Percentiles rank a stretch among this genome's conserved stretches.
Evolutionary conservation across 73 alveolate genomes (phyloP).

Genomic region (Durusdinium trenchii): DNA sequence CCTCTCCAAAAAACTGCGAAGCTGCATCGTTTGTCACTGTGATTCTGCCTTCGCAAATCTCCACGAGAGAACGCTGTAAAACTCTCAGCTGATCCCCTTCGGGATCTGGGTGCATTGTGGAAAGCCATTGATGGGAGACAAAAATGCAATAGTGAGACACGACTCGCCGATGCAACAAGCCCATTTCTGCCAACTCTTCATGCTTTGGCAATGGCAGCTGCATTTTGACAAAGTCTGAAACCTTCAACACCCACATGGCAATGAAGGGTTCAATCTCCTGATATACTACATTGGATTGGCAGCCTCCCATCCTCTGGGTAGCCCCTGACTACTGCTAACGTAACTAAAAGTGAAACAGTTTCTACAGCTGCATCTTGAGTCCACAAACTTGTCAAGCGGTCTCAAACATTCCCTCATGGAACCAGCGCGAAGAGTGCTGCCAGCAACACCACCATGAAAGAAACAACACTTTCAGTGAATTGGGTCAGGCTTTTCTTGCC

Average conservation of each 20-base stretch:
- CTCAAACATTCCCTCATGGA: too few relatives aligned
- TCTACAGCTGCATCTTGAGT: background rate
- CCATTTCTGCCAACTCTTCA: slow-evolving; percentile 31
- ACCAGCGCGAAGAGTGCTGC: background rate
- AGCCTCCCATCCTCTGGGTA: slow-evolving; percentile 1
- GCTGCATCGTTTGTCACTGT: slow-evolving; percentile 14
- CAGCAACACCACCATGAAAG: background rate
- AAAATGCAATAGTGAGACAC: background rate
- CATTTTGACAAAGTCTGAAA: slow-evolving; percentile 1
- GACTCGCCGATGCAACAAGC: slow-evolving; percentile 14
- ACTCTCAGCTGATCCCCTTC: slow-evolving; percentile 4
- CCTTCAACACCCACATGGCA: slow-evolving; percentile 60
- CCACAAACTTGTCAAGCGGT: background rate
- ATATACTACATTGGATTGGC: background rate
- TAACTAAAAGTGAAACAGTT: background rate
- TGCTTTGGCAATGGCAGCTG: slow-evolving; percentile 47
- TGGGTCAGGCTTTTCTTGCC: too few relatives aligned
- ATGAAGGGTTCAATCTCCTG: slow-evolving; percentile 55
- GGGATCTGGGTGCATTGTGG: slow-evolving; percentile 49
- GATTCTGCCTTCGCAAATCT: background rate
- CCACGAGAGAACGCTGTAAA: background rate
- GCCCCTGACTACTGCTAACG: background rate
- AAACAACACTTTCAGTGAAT: background rate
- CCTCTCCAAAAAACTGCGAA: slow-evolving; percentile 42
- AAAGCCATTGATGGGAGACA: slow-evolving; percentile 60